Percentiles rank a stretch among this genome's conserved stretches.
Conservation (phyloP, 2,329 filamentous ascomycete species). For the Coniella lustricola region DNA sequence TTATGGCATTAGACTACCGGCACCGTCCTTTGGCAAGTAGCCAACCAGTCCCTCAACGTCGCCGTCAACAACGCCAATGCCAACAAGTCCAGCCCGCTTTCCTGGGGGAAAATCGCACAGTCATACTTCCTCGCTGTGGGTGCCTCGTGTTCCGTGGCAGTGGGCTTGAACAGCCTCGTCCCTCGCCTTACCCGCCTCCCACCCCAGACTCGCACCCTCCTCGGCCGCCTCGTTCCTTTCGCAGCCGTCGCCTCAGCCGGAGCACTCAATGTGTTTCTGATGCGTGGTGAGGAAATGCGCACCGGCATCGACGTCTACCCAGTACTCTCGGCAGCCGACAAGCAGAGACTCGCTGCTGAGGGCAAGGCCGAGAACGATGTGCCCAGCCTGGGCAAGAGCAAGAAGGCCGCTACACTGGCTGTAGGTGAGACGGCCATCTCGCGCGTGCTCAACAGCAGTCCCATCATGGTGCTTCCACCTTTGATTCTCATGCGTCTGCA, state of each 20-base stretch:
- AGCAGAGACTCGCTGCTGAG: conserved; percentile 46
- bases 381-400: conserved; percentile 74
- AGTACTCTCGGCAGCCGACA: conserved; percentile 64
- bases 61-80: conserved; percentile 97
- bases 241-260: conserved; percentile 89
- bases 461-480: conserved; percentile 94
- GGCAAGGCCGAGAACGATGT: conserved; percentile 59
- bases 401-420: conserved; percentile 79
- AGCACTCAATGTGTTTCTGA: conserved; percentile 91
- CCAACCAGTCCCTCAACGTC: conserved; percentile 96
- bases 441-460: conserved; percentile 86
- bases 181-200: conserved; percentile 72
- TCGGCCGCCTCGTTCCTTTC: conserved; percentile 88
- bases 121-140: conserved; percentile 89
- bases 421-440: conserved; percentile 90
- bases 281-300: conserved; percentile 94
- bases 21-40: conserved; percentile 88
- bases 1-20: conserved; percentile 55
- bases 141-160: conserved; percentile 86
- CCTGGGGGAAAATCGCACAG: conserved; percentile 70
- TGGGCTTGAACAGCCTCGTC: conserved; percentile 85
- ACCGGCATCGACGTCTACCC: conserved; percentile 90
- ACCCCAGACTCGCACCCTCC: conserved; percentile 66
- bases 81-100: conserved; percentile 91
- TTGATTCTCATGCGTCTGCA: conserved; percentile 80